Conservation (phyloP, 2,329 filamentous ascomycete species). For the Shiraia bambusicola region DNA sequence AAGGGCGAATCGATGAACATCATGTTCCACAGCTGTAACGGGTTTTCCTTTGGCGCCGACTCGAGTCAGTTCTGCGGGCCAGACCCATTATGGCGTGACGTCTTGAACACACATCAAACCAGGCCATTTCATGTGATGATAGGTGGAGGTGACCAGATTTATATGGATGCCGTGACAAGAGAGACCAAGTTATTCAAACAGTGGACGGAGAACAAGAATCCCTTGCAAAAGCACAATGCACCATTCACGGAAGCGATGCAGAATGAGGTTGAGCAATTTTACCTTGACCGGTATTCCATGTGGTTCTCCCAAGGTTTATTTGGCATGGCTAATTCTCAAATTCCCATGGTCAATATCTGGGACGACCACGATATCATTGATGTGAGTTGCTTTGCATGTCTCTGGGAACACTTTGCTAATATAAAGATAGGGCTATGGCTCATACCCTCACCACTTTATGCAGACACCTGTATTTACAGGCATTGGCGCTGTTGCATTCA, state of each 20-base stretch:
- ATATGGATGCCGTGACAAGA: conserved; percentile 81
- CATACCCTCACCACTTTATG: conserved; percentile 92
- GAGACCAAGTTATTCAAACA: conserved; percentile 75
- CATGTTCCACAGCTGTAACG: conserved; percentile 98
- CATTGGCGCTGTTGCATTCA: conserved; percentile 88
- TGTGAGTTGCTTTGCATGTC: conserved; percentile 26
- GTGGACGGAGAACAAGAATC: conserved; percentile 81
- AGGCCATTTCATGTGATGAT: conserved; percentile 98
- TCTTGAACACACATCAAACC: conserved; percentile 87
- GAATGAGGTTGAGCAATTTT: conserved; percentile 83
- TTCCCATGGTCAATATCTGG: conserved; percentile 98
- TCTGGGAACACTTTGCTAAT: conserved; percentile 56
- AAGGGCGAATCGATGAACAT: conserved; percentile 89
- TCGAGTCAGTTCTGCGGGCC: conserved; percentile 82
- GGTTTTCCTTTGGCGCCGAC: conserved; percentile 81
- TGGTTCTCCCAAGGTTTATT: conserved; percentile 98
- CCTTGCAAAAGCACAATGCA: conserved; percentile 73
- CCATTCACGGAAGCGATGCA: conserved; percentile 82
- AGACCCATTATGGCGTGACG: conserved; percentile 95
- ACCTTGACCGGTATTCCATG: conserved; percentile 81
- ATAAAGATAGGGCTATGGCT: conserved; percentile 75
- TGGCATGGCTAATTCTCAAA: conserved; percentile 87
- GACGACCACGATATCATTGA: conserved; percentile 76
- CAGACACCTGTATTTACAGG: conserved; percentile 85
- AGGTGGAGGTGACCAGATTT: conserved; percentile 94